A percentile compares a stretch with the other conserved stretches of the same genome.
Conservation (phyloP, 768 basidiomycete species). For the Calocybe cyanea region DNA sequence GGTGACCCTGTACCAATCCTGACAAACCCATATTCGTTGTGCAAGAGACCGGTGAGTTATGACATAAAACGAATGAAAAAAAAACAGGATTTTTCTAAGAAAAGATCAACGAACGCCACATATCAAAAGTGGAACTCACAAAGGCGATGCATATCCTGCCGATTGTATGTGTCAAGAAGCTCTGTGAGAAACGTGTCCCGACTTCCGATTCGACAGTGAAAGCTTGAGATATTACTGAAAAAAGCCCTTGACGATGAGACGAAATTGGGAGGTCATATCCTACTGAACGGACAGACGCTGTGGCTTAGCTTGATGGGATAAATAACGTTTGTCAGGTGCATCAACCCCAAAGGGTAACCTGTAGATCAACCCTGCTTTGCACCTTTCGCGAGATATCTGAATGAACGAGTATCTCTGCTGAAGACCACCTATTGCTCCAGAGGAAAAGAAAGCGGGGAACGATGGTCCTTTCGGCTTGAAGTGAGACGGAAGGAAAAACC, state of each 20-base stretch:
- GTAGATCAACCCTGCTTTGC: too few relatives aligned
- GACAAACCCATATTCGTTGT: neutral
- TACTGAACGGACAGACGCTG: too few relatives aligned
- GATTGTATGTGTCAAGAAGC: neutral
- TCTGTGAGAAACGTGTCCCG: neutral
- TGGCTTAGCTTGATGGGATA: neutral
- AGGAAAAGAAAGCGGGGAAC: too few relatives aligned
- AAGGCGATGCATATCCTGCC: neutral
- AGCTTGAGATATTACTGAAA: neutral
- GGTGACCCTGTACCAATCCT: conserved; percentile 9
- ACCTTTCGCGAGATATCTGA: too few relatives aligned
- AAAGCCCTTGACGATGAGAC: neutral
- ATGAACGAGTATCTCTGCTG: too few relatives aligned
- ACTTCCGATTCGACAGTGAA: neutral
- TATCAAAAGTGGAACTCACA: conserved; percentile 9
- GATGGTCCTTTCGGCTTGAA: too few relatives aligned
- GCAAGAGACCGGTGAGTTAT: too few relatives aligned
- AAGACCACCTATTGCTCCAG: too few relatives aligned
- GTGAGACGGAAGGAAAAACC: neutral
- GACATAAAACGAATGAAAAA: neutral
- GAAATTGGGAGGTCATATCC: neutral
- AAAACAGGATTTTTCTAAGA: neutral
- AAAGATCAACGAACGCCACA: conserved; percentile 6
- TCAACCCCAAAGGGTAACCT: too few relatives aligned
- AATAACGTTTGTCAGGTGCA: neutral